Evolutionary conservation across 306 rosid genomes (phyloP).

Genomic region (Geum urbanum): DNA sequence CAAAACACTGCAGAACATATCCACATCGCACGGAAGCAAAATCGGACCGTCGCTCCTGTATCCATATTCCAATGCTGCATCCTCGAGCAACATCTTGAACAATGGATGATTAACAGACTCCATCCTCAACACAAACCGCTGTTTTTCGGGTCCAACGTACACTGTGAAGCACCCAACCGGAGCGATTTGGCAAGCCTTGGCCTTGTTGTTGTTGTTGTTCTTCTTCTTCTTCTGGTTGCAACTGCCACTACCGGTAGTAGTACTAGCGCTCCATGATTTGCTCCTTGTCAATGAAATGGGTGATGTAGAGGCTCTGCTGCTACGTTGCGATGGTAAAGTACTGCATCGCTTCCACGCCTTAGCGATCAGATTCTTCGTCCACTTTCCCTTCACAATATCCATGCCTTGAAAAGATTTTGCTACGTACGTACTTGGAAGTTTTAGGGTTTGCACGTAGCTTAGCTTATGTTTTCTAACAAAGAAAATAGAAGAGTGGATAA

Average conservation of each 20-base stretch:
- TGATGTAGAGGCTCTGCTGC: not conserved
- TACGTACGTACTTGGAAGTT: too few species aligned
- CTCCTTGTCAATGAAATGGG: not conserved
- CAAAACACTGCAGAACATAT: conserved; percentile 43
- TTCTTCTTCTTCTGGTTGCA: conserved; percentile 8
- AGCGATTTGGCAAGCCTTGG: conserved; percentile 7
- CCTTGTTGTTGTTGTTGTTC: not conserved
- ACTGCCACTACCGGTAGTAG: not conserved
- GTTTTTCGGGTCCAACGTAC: conserved; percentile 53
- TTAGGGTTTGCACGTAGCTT: not conserved
- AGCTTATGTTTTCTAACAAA: not conserved
- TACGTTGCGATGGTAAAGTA: not conserved
- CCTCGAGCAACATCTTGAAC: conserved; percentile 59
- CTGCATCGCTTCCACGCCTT: conserved; percentile 21
- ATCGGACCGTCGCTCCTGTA: conserved; percentile 58
- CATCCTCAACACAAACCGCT: conserved; percentile 48
- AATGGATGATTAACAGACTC: conserved; percentile 53
- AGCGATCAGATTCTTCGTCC: conserved; percentile 10
- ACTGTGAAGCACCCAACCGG: conserved; percentile 54
- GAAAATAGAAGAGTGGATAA: not conserved
- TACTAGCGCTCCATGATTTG: conserved; percentile 8
- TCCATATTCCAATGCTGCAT: conserved; percentile 65
- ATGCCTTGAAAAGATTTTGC: not conserved
- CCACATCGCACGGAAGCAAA: conserved; percentile 62
- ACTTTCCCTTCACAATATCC: conserved; percentile 9